Base-by-base conservation (phyloP, 2,329 filamentous ascomycete species). In the Nothophaeocryptopus gaeumannii region DNA sequence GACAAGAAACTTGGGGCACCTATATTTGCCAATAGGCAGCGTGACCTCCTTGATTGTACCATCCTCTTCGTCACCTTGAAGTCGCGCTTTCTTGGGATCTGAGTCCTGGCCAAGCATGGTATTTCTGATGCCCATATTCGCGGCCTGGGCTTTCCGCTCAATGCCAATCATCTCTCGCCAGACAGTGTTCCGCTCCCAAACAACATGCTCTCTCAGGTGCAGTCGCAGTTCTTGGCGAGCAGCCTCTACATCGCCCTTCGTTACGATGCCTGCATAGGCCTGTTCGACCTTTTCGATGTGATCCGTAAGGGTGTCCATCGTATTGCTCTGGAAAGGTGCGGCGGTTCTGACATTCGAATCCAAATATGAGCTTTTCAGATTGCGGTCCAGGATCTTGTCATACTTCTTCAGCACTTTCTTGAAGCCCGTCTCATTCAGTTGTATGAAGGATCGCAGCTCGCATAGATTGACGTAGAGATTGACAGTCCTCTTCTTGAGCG, bases 101-200 rank as follows among this genome's bases (percentile, higher is more conserved):
- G 81, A 80, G 31, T 86, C 86, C 20, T 82, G 80, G 4, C 91
- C 91, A 2, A 97, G 80, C 47, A 97, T 77, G 0, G 89, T 88
- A 57, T 87, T 83, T 15, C 82, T 74, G 43, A 88, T 75, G 36
- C 93, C 93, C 58, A 99, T 79, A 60, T 92, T 93, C 8, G 92
- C 92, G 8, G 93, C 95, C 71, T 97, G 92, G 1, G 89, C 89
- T 66, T 95, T 91, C 15, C 93, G 81, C 74, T 99, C 95, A 60
- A 99, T 92, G 45, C 92, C 93, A 67, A 99, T 99, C 82, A 99
- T 93, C 63, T 99, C 93, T 72, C 95, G 80, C 93, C 93, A 99
- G 13, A 99, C 93, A 0, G 93, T 99, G 67, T 99, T 99, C 50
- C 93, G 82, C 70, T 99, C 95, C 95, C 93, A 99, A 0, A 97